A percentile compares a stretch with the other conserved stretches of the same genome.
These are phyloP conservation scores for Hyphopichia fennica DNA, from an alignment of 1,139 yeast species.

Conservation along the genomic window DNA sequence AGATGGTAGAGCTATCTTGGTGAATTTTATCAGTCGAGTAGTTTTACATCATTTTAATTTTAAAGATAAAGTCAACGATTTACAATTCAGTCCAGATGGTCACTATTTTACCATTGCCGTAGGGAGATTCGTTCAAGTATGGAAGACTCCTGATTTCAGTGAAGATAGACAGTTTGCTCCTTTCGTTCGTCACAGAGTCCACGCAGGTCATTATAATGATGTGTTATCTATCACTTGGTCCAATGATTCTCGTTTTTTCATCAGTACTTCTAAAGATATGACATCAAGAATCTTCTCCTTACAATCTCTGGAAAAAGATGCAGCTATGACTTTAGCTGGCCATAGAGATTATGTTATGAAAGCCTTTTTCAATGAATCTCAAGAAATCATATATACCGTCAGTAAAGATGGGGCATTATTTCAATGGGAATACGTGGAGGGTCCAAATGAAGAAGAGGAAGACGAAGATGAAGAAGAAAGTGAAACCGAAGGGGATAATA, in stretches of 20 bases:
- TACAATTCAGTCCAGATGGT: conserved; percentile 90
- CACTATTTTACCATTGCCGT: conserved; percentile 81
- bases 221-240: conserved; percentile 85
- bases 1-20: conserved; percentile 92
- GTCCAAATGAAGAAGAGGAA: conserved; percentile 39
- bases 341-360: conserved; percentile 86
- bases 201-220: conserved; percentile 91
- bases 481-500: background rate
- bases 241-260: conserved; percentile 79
- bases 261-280: conserved; percentile 87
- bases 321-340: conserved; percentile 86
- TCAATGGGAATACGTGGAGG: conserved; percentile 80
- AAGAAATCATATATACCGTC: conserved; percentile 85
- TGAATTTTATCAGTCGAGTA: conserved; percentile 77
- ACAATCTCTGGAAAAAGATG: conserved; percentile 69
- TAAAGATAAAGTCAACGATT: conserved; percentile 70
- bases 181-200: conserved; percentile 83
- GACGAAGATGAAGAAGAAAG: conserved; percentile 39
- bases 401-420: conserved; percentile 95
- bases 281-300: conserved; percentile 86
- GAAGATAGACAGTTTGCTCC: conserved; percentile 93
- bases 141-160: conserved; percentile 83
- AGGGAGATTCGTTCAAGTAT: conserved; percentile 82
- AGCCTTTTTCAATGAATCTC: conserved; percentile 83
- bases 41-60: conserved; percentile 96